A percentile compares a stretch with the other conserved stretches of the same genome.
Evolutionary conservation across 108 stramenopile genomes (phyloP).

Genomic region (Pelagomonas calceolata): DNA sequence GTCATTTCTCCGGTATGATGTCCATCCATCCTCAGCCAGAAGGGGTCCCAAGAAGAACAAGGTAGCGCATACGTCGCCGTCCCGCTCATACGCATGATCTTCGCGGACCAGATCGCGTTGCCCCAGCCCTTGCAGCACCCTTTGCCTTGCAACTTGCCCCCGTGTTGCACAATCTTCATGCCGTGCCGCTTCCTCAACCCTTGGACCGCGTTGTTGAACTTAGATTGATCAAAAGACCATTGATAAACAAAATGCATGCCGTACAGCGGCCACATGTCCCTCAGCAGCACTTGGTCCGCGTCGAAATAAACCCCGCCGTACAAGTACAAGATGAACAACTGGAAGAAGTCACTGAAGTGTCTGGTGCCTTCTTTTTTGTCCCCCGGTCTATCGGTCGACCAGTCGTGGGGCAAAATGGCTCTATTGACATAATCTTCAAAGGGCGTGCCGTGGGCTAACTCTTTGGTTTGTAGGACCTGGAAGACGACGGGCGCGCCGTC

Average conservation of each 20-base stretch:
- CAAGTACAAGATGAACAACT: background rate
- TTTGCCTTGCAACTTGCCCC: background rate
- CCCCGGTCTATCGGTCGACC: background rate
- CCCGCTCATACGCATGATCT: background rate
- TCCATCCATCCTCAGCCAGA: background rate
- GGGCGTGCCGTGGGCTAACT: background rate
- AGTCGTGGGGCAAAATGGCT: background rate
- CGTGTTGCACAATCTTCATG: background rate
- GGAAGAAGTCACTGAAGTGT: background rate
- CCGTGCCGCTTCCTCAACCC: background rate
- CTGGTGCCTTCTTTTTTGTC: background rate
- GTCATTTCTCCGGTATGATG: background rate
- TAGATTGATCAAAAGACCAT: background rate
- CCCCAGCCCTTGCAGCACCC: constrained; percentile 1
- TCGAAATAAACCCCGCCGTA: background rate
- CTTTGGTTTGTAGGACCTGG: background rate
- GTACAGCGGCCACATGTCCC: background rate
- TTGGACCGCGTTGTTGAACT: constrained; percentile 1
- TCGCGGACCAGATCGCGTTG: background rate
- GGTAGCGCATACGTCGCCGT: background rate
- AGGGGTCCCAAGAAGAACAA: background rate
- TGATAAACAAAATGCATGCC: background rate
- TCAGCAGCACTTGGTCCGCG: background rate
- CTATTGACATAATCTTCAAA: background rate
- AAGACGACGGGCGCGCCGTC: background rate